These are phyloP conservation scores for Sphagnum contortum DNA, from an alignment of 225 moss, liverwort and hornwort genomes.

Conservation along the genomic window DNA sequence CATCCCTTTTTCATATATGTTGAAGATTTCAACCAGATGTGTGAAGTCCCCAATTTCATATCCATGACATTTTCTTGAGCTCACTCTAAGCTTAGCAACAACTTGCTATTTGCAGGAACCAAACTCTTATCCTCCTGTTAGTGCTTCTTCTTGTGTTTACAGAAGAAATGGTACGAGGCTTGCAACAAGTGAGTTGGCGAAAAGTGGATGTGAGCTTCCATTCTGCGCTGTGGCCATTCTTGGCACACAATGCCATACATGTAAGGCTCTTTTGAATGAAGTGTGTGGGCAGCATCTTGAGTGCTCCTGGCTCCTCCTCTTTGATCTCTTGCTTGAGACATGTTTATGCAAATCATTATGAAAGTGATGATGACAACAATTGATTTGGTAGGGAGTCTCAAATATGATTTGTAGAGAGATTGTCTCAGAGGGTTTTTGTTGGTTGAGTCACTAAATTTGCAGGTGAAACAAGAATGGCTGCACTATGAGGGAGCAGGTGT, in stretches of 20 bases:
- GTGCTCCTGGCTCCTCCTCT: not conserved
- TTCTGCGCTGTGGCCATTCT: slow-evolving; percentile 61
- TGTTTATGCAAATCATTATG: too few relatives aligned
- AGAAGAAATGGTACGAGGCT: slow-evolving; percentile 85
- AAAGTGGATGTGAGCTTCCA: slow-evolving; percentile 94
- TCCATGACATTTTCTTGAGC: too few relatives aligned
- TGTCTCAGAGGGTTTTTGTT: too few relatives aligned
- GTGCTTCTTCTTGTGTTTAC: not conserved
- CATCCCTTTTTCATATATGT: too few relatives aligned
- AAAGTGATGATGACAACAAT: too few relatives aligned
- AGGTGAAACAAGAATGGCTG: slow-evolving; percentile 90
- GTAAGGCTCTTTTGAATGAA: slow-evolving; percentile 4
- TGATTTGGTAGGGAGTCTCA: too few relatives aligned
- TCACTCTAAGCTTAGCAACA: too few relatives aligned
- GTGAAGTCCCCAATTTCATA: too few relatives aligned
- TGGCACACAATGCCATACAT: slow-evolving; percentile 57
- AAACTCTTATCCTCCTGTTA: too few relatives aligned
- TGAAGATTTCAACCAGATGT: too few relatives aligned
- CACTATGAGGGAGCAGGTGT: slow-evolving; percentile 82
- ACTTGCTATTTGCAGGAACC: too few relatives aligned
- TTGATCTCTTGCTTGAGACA: not conserved
- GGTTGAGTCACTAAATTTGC: not conserved
- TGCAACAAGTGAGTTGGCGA: slow-evolving; percentile 69
- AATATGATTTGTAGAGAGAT: too few relatives aligned
- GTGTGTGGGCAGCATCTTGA: not conserved